These are phyloP conservation scores for Prunus mira DNA, from an alignment of 306 rosid genomes.

Conservation along the genomic window DNA sequence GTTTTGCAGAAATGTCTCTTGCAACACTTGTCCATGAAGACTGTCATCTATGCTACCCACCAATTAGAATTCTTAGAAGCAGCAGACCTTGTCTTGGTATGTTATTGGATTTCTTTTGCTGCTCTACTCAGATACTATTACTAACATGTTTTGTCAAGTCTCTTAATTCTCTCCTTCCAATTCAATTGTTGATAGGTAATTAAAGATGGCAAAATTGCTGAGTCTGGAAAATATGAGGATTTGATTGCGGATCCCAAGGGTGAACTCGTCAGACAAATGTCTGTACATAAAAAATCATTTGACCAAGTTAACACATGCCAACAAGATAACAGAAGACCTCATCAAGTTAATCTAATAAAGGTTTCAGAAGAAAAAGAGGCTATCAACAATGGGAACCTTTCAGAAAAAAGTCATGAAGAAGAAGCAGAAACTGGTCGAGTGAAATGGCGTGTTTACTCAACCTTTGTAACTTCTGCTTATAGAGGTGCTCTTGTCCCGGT, in stretches of 20 bases:
- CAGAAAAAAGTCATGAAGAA: conserved; percentile 53
- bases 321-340: conserved; percentile 35
- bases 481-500: conserved; percentile 75
- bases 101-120: conserved; percentile 19
- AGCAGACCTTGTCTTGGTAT: conserved; percentile 74
- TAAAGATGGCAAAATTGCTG: conserved; percentile 69
- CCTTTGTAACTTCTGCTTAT: conserved; percentile 70
- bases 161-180: background rate
- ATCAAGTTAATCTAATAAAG: conserved; percentile 48
- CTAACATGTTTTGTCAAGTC: background rate
- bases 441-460: conserved; percentile 83
- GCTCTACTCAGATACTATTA: background rate
- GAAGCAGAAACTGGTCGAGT: conserved; percentile 80
- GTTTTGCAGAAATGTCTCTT: conserved; percentile 77
- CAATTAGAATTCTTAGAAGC: conserved; percentile 86
- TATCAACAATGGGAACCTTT: conserved; percentile 26
- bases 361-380: conserved; percentile 45
- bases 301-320: conserved; percentile 53
- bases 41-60: conserved; percentile 87
- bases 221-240: conserved; percentile 67
- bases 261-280: conserved; percentile 75
- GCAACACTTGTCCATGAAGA: conserved; percentile 68
- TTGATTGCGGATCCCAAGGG: conserved; percentile 50
- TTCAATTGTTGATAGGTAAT: conserved; percentile 49
- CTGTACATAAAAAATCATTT: conserved; percentile 69